Base-by-base conservation (phyloP, 148 eudicot species). In the Chenopodium suecicum region DNA sequence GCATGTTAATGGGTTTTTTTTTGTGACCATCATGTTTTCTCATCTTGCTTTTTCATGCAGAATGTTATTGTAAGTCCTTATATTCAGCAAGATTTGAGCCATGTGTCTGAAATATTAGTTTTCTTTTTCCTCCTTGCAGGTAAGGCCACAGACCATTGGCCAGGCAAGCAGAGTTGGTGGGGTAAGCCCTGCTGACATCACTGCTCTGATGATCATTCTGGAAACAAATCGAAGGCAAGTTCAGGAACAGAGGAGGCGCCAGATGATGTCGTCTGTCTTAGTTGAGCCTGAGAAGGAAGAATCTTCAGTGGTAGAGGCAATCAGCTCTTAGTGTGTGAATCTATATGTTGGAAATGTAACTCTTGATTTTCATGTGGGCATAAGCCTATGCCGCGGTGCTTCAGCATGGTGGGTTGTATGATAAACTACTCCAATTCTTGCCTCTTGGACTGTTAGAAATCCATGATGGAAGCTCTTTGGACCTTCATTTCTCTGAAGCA, bases 91-190 rank as follows among this genome's bases (percentile, higher is more conserved):
- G 22, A 56, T 13, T 70, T 68, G 58, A 75, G 65, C 7, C 64
- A 37, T 41, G 23, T 70, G 74, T 66, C 73, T 82, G 52, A 77
- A 68, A 74, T 64, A 31, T 32, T 41, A 19, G 76, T 68, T 64
- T 29, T 22, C 31, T 32, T 74, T 81, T 20, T 41, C 44, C 44
- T 41, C 44, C 22, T 79, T 34, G 54, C 90, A 95, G 98, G 92
- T 96, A 69, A 92, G 92, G 82, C 99, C 99, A 47, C 95, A 96
- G 82, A 96, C 99, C 10, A 89, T 96, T 25, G 99, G 99, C 69
- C 99, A 96, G 86, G 99, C 98, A 52, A 91, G 95, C 81, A 88
- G 98, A 90, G 98, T 94, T 6, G 99, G 97, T 46, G 99, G 99
- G 48, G 98, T 97, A 62, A 97, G 88, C 88, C 98, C 99, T 41